Evolutionary conservation across 2,329 filamentous ascomycete genomes (phyloP), one percentile per base, ranked within the genome.

Genomic region (Calonectria crousiana): DNA sequence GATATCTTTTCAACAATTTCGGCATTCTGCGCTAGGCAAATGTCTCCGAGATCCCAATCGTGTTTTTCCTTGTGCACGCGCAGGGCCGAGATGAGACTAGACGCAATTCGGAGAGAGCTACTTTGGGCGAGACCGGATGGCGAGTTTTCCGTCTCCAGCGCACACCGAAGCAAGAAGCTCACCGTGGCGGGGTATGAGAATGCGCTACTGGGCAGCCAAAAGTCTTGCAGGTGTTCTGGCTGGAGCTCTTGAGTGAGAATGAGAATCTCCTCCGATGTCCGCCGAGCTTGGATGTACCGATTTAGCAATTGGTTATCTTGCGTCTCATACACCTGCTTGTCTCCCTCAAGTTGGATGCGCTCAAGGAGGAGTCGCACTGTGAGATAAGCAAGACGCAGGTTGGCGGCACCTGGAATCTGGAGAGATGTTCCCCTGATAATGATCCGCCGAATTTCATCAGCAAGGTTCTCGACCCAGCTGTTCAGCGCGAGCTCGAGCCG

Each of bases 371-470:
- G 82, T 44, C 86, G 85, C 8, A 87, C 83, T 0, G 87, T 87
- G 0, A 91, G 78, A 75, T 90, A 90, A 1, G 87, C 84, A 2
- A 91, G 80, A 4, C 89, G 87, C 18, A 91, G 82, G 66, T 90
- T 91, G 8, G 88, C 84, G 0, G 87, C 87, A 0, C 89, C 89
- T 0, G 87, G 85, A 0, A 85, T 78, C 2, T 83, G 78, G 0
- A 89, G 75, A 20, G 84, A 79, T 3, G 82, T 85, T 1, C 88
- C 88, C 5, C 87, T 83, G 1, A 87, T 81, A 23, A 88, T 84
- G 14, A 87, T 81, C 1, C 81, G 80, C 4, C 87, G 85, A 4
- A 85, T 81, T 6, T 83, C 79, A 2, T 83, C 84, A 1, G 76
- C 74, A 5, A 90, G 73, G 0, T 83, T 83, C 28, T 89, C 86